Evolutionary conservation across 2,329 filamentous ascomycete species (phyloP).

Genomic region (Verticillium nubilum): DNA sequence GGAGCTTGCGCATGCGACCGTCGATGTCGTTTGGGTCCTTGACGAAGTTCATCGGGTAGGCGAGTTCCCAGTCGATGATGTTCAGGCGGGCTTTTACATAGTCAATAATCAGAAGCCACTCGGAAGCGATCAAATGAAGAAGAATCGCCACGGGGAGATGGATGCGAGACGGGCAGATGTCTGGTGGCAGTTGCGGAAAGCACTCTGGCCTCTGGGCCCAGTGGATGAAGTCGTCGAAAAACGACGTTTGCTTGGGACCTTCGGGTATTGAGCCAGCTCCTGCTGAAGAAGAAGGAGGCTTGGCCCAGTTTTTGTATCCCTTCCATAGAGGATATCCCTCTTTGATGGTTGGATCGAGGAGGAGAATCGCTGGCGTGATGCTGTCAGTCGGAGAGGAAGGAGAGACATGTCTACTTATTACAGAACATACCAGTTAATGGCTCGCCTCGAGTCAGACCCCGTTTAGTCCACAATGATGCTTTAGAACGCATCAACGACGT

Average conservation of each 20-base stretch:
- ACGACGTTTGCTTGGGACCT: conserved; percentile 1
- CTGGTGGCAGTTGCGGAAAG: conserved; percentile 4
- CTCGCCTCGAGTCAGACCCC: neutral
- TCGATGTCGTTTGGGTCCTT: conserved; percentile 13
- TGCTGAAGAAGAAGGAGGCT: conserved; percentile 2
- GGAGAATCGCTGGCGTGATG: neutral
- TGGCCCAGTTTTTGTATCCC: conserved; percentile 15
- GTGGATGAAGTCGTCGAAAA: conserved; percentile 19
- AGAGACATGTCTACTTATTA: neutral
- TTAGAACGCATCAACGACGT: conserved; percentile 16
- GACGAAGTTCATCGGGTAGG: conserved; percentile 15
- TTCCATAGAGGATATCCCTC: conserved; percentile 16
- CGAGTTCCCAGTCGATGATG: conserved; percentile 20
- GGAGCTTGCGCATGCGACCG: conserved; percentile 16
- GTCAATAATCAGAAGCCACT: conserved; percentile 20
- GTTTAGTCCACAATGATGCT: conserved; percentile 17
- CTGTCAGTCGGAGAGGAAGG: neutral
- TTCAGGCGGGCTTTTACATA: conserved; percentile 21
- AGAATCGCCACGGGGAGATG: conserved; percentile 16
- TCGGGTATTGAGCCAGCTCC: neutral
- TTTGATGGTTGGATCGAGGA: conserved; percentile 11
- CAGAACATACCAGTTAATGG: neutral
- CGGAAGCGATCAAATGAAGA: conserved; percentile 17
- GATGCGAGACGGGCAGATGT: neutral
- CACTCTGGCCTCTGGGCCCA: conserved; percentile 14